A percentile compares a stretch with the other conserved stretches of the same genome.
Evolutionary conservation across 2,329 filamentous ascomycete genomes (phyloP).

Genomic region (Fusarium buxicola): DNA sequence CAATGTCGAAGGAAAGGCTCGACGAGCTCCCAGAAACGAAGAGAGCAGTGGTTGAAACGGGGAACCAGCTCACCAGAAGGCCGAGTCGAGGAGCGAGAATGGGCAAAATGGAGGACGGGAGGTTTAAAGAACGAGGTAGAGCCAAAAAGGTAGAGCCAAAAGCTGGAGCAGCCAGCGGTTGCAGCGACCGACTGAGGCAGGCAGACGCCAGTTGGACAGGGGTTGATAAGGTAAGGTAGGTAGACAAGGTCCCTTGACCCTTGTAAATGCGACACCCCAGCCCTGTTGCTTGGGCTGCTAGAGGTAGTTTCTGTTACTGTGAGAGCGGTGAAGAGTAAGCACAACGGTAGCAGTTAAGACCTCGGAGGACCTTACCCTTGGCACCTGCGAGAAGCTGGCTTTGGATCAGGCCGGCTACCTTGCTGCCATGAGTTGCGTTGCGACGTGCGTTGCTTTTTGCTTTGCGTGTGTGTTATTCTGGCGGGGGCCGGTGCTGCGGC

Average conservation of each 20-base stretch:
- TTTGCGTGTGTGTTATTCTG: slow-evolving; percentile 24
- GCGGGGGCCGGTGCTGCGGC: slow-evolving; percentile 40
- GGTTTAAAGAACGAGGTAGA: slow-evolving; percentile 48
- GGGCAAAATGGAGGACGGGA: slow-evolving; percentile 47
- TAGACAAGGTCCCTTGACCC: slow-evolving; percentile 39
- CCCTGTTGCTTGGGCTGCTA: slow-evolving; percentile 39
- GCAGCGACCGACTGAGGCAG: slow-evolving; percentile 44
- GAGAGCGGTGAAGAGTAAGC: slow-evolving; percentile 23
- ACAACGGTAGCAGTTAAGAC: slow-evolving; percentile 28
- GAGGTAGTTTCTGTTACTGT: slow-evolving; percentile 37
- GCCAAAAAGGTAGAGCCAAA: slow-evolving; percentile 38
- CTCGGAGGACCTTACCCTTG: slow-evolving; percentile 31
- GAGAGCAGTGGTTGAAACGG: slow-evolving; percentile 26
- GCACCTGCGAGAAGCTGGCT: slow-evolving; percentile 32
- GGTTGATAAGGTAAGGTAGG: too few relatives aligned
- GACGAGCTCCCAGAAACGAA: slow-evolving; percentile 22
- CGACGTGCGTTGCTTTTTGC: slow-evolving; percentile 10
- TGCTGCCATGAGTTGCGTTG: slow-evolving; percentile 13
- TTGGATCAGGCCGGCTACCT: slow-evolving; percentile 21
- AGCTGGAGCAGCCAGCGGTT: slow-evolving; percentile 43
- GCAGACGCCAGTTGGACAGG: slow-evolving; percentile 41
- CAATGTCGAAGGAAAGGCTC: slow-evolving; percentile 18
- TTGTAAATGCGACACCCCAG: slow-evolving; percentile 31
- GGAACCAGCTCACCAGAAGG: slow-evolving; percentile 37
- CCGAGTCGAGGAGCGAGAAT: slow-evolving; percentile 30